Base-by-base conservation (phyloP, 176 grass and related monocot genomes). In the Dactylis glomerata region DNA sequence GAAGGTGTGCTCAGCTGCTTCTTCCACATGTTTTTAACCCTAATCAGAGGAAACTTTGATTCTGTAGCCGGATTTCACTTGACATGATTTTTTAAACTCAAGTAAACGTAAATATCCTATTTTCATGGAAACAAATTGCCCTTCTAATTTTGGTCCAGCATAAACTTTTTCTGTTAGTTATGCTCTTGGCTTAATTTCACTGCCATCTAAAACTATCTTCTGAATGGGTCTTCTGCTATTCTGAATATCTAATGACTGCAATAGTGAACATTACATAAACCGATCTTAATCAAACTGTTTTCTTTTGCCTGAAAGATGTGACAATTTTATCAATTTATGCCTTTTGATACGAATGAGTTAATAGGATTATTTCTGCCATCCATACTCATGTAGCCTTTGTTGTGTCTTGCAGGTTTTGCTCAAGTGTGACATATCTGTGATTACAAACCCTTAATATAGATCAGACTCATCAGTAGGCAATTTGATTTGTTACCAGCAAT, bases 401-500 rank as follows among this genome's bases (percentile, higher is more conserved):
- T 45, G 34, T n/a, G 11, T 67, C 78, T 59, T 83, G 86, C 86
- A 92, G 86, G 73, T 13, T 36, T 77, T 63, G 23, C 45, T 73
- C 73, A 77, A 86, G 70, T 75, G 44, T 58, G 77, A 67, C 56
- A 88, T 91, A 81, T 85, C 2, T 89, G 81, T 85, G 85, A 69
- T 62, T 79, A 85, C 46, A 49, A 78, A 88, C 73, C 82, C 27
- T 78, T 32, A 81, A 81, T 81, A 85, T 82, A 92, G 64, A 91
- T 51, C 42, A 75, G 71, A 75, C 71, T 75, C 19, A 79, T 27
- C 75, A 40, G 75, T 87, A 87, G 89, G 75, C 84, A 68, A 87
- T 90, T 90, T 3, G 13, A 83, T 90, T 90, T 76, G 57, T 87
- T 87, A 74, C 75, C 46, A 75, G 58, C 28, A 83, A 90, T 87